Percentiles rank a stretch among this genome's conserved stretches.
phyloP scores from a whole-genome alignment of 2,329 filamentous ascomycete species.

The Scleromitrula shiraiana region DNA sequence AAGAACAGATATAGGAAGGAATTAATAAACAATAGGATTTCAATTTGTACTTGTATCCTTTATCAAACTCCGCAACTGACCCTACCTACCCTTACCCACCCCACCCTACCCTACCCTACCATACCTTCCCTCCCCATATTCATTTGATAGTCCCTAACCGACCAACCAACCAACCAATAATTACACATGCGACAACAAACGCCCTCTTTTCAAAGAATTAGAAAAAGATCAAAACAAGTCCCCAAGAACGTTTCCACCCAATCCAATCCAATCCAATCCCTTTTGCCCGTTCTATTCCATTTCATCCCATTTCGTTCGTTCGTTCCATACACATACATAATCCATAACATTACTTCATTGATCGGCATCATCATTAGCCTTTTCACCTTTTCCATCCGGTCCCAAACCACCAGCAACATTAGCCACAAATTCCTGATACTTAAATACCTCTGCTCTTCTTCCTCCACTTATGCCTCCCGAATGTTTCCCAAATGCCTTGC shows the following conservation, averaged over 20 bases:
- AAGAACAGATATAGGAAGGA: too few species aligned
- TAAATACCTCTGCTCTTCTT: slow-evolving; percentile 77
- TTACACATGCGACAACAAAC: slow-evolving; percentile 5
- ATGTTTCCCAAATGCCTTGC: slow-evolving; percentile 70
- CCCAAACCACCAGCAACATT: slow-evolving; percentile 25
- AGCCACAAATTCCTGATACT: slow-evolving; percentile 81
- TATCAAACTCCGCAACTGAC: too few species aligned
- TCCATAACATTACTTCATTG: slow-evolving; percentile 9
- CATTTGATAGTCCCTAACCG: not conserved
- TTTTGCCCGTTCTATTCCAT: too few species aligned
- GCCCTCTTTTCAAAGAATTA: not conserved
- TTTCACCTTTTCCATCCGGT: slow-evolving; percentile 20
- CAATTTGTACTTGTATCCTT: too few species aligned
- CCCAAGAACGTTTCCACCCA: too few species aligned
- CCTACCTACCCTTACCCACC: too few species aligned
- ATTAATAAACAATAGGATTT: too few species aligned
- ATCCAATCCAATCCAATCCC: too few species aligned
- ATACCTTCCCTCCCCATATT: slow-evolving; percentile 5
- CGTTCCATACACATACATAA: slow-evolving; percentile 3
- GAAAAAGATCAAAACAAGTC: too few species aligned
- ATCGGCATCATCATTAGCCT: slow-evolving; percentile 10
- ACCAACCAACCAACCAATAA: slow-evolving; percentile 3
- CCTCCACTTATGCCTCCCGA: slow-evolving; percentile 37
- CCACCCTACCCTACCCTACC: too few species aligned
- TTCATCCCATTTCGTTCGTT: too few species aligned